A percentile compares a stretch with the other conserved stretches of the same genome.
Conservation (phyloP, 208 protist species). For the Crithidia fasciculata region DNA sequence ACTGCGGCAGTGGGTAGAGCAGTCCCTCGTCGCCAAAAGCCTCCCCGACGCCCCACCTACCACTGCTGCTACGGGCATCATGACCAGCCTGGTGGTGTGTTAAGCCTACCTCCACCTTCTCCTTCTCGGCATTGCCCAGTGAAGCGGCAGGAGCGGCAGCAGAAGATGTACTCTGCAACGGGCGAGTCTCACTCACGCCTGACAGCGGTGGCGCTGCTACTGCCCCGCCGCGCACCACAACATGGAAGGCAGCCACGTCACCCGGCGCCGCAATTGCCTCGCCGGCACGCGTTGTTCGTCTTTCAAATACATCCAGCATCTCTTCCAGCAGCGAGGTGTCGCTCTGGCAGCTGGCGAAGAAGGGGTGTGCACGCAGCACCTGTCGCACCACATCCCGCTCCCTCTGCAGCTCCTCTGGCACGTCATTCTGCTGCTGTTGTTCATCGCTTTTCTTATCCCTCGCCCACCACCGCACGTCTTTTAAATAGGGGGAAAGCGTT, state of each 20-base stretch:
- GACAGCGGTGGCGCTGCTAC: not conserved
- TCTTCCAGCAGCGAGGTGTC: constrained; percentile 11
- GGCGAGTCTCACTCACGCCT: not conserved
- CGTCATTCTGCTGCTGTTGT: not conserved
- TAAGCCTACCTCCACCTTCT: not conserved
- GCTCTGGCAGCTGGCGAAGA: constrained; percentile 13
- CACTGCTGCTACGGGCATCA: not conserved
- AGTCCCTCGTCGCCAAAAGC: constrained; percentile 15
- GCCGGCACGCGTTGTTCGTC: constrained; percentile 2
- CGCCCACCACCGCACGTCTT: constrained; percentile 1
- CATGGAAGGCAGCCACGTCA: constrained; percentile 17
- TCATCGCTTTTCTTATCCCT: not conserved
- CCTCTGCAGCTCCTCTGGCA: not conserved
- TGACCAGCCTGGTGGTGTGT: not conserved
- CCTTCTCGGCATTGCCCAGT: not conserved
- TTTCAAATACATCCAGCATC: constrained; percentile 14
- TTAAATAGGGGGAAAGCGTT: not conserved
- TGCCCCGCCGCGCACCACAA: constrained; percentile 20
- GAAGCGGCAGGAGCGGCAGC: not conserved
- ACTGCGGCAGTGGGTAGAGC: not conserved
- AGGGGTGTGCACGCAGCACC: constrained; percentile 2
- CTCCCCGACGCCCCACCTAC: constrained; percentile 10
- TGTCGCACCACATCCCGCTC: constrained; percentile 4
- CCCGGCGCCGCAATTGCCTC: constrained; percentile 5
- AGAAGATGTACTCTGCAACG: not conserved